Evolutionary conservation across 805 yeast genomes (phyloP), one percentile per base, ranked within the genome.

Genomic region (Candida railenensis): DNA sequence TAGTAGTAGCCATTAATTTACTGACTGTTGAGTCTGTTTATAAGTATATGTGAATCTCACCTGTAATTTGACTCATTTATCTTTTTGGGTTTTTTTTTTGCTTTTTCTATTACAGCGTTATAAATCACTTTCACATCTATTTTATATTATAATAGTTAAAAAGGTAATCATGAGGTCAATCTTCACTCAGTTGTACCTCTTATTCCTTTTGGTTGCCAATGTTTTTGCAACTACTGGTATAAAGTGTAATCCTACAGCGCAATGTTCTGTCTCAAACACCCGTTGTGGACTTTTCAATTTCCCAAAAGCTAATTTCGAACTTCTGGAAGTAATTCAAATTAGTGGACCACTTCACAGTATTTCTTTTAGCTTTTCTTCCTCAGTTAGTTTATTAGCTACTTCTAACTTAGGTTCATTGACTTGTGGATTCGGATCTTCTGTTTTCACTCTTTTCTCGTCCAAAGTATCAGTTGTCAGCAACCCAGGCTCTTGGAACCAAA

Each of bases 151-250:
- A 28, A 8, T 8, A 28, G 32, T 28, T 28, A 28, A 8, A 28
- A 28, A 28, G 32, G 32, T 28, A 28, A 28, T 11, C n/a, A 42
- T 38, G 41, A 19, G 41, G 8, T 14, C 30, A 21, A 19, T 4
- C 30, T 20, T 38, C 14, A 5, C 22, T n/a, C 41, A 38, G 41
- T 38, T 38, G 41, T 38, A 22, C 41, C 15, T 38, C 12, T 8
- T 38, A 9, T 22, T 38, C 11, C 41, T 38, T 21, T 15, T 19
- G 5, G 41, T 15, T 21, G 22, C 41, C 5, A 22, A 15, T 11
- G n/a, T n/a, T n/a, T n/a, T n/a, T n/a, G 41, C 21, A 15, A 15
- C 41, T 38, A 18, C 41, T n/a, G 18, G 14, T 18, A 21, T 14
- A 7, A 11, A 18, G 32, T 38, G 41, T 38, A 22, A 19, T 21